Conservation (phyloP, 768 basidiomycete genomes). For the Panaeolus papilionaceus region DNA sequence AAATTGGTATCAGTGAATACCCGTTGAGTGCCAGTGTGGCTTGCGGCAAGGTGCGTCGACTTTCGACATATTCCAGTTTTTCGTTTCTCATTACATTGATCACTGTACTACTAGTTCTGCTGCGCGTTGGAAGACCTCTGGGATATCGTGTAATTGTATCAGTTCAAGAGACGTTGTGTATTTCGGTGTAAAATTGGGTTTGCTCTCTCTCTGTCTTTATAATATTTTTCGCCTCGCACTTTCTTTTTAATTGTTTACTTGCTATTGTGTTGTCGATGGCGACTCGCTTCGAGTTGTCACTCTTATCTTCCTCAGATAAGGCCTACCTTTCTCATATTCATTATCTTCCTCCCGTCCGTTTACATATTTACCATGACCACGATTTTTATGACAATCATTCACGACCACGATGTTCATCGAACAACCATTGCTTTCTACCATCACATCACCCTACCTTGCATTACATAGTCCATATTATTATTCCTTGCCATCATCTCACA, state of each 20-base stretch:
- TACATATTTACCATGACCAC: neutral
- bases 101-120: conserved; percentile 66
- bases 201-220: conserved; percentile 9
- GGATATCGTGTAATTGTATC: conserved; percentile 75
- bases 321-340: neutral
- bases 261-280: neutral
- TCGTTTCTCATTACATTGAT: neutral
- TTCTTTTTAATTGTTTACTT: conserved; percentile 5
- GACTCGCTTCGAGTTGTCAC: neutral
- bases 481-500: conserved; percentile 10
- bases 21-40: conserved; percentile 92
- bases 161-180: conserved; percentile 8
- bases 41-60: conserved; percentile 86
- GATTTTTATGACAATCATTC: conserved; percentile 12
- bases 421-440: conserved; percentile 6
- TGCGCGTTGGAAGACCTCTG: conserved; percentile 94
- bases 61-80: conserved; percentile 17
- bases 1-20: conserved; percentile 96
- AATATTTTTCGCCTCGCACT: conserved; percentile 1
- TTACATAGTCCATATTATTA: conserved; percentile 10
- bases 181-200: conserved; percentile 17
- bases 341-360: neutral
- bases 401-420: conserved; percentile 13
- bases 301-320: conserved; percentile 15
- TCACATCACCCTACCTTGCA: conserved; percentile 2